Conservation (phyloP, 2,329 filamentous ascomycete species). For the Sphaerulina vaccinii region DNA sequence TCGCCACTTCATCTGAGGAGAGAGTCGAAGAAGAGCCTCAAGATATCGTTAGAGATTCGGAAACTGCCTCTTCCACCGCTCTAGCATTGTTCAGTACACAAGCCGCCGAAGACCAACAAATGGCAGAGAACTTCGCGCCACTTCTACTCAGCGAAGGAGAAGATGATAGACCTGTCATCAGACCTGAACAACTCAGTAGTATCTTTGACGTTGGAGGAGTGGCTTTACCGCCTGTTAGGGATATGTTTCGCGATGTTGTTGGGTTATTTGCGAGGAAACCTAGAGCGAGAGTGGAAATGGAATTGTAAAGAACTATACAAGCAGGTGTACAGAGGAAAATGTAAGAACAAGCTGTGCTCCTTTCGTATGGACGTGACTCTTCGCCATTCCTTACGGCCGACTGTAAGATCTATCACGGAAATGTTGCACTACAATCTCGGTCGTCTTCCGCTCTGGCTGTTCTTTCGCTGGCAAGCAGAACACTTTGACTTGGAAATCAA, state of each 20-base stretch:
- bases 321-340: no score
- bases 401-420: no score
- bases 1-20: constrained; percentile 1
- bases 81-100: constrained; percentile 13
- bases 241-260: constrained; percentile 73
- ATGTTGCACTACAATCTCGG: no score
- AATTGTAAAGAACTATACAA: constrained; percentile 2
- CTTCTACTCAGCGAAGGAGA: constrained; percentile 39
- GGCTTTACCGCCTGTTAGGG: constrained; percentile 68
- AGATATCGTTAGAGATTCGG: not conserved
- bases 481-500: no score
- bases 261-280: constrained; percentile 62
- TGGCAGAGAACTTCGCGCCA: constrained; percentile 14
- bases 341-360: no score
- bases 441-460: no score
- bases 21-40: not conserved
- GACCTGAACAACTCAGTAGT: constrained; percentile 65
- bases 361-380: no score
- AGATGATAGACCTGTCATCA: constrained; percentile 60
- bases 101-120: constrained; percentile 15
- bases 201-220: constrained; percentile 71
- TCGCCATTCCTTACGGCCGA: no score
- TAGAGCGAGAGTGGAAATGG: constrained; percentile 14
- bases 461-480: no score
- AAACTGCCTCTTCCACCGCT: constrained; percentile 10